Evolutionary conservation across 106 monocot genomes (phyloP).

Genomic region (Cymbidium sinense): DNA sequence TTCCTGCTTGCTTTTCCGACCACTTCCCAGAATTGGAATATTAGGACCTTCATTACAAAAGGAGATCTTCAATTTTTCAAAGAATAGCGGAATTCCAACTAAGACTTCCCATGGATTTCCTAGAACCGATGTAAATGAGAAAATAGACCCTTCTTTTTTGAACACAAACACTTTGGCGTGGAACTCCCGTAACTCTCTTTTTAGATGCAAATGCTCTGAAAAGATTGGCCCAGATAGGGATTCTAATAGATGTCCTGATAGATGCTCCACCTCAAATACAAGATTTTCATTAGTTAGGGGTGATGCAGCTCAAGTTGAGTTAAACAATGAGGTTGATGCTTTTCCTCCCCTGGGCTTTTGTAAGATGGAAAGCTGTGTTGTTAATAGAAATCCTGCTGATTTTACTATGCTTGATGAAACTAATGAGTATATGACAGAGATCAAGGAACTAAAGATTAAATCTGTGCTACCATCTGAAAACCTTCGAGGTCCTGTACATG

Average conservation of each 20-base stretch:
- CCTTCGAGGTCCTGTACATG: background rate
- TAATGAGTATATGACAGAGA: slow-evolving; percentile 55
- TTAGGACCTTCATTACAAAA: slow-evolving; percentile 48
- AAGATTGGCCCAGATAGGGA: background rate
- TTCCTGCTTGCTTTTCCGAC: slow-evolving; percentile 33
- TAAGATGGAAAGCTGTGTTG: slow-evolving; percentile 32
- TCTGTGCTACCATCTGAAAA: background rate
- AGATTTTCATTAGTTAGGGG: slow-evolving; percentile 9
- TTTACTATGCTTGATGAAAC: slow-evolving; percentile 54
- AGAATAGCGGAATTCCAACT: slow-evolving; percentile 15
- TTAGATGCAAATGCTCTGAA: slow-evolving; percentile 8
- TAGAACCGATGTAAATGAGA: slow-evolving; percentile 2
- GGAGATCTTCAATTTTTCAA: slow-evolving; percentile 36
- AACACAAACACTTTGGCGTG: slow-evolving; percentile 2
- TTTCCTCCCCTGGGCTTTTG: slow-evolving; percentile 11
- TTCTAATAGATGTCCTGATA: slow-evolving; percentile 3
- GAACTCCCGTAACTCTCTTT: slow-evolving; percentile 9
- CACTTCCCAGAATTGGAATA: slow-evolving; percentile 43
- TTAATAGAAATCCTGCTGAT: slow-evolving; percentile 92
- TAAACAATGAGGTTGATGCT: slow-evolving; percentile 15
- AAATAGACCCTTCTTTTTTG: slow-evolving; percentile 10
- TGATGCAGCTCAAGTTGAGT: slow-evolving; percentile 2
- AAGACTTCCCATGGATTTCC: background rate
- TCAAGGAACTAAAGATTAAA: slow-evolving; percentile 18
- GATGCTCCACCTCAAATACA: background rate